Evolutionary conservation across 2,329 filamentous ascomycete species (phyloP), one percentile per base, ranked within the genome.

Genomic region (Aspergillus cejpii): DNA sequence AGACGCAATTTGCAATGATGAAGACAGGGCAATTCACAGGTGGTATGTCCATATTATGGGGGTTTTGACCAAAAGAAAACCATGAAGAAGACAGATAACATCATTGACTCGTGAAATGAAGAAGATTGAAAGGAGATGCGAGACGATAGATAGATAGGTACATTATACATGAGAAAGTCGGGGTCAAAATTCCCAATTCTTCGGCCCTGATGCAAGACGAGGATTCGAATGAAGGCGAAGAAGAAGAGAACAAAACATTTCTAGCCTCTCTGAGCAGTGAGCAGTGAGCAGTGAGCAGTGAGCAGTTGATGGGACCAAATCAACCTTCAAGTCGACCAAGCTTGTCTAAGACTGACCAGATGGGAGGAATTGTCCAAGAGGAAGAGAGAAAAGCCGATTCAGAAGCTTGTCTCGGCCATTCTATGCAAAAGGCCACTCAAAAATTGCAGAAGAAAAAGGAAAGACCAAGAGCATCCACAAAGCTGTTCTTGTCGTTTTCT

Each of bases 341-440:
- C 41, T 39, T 51, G 45, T 54, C 52, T 51, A 55, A 45, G 29
- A 34, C 41, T 41, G 37, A 39, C 15, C 17, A 7, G 33, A 36
- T 36, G n/a, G 31, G 41, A 50, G 53, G 34, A 36, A 26, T 43
- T 21, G 47, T 26, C 11, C 34, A 43, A 14, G 34, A 37, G 39
- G 45, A 47, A 47, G 37, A 47, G 43, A 41, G 26, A 41, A 49
- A 8, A 24, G 8, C 23, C 23, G 8, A 45, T 44, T 41, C 43
- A 43, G 28, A 38, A 34, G 49, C 34, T 46, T 48, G 47, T 47
- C 45, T 53, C 39, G 50, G 46, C 50, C 49, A 45, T 48, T 58
- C 51, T 54, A 56, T 56, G 54, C 52, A 51, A 55, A 49, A 53
- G 29, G 21, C 26, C 44, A 39, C 41, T 47, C 47, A 45, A 50